Conservation (phyloP, 148 eudicot genomes). For the Heliosperma pusillum region DNA sequence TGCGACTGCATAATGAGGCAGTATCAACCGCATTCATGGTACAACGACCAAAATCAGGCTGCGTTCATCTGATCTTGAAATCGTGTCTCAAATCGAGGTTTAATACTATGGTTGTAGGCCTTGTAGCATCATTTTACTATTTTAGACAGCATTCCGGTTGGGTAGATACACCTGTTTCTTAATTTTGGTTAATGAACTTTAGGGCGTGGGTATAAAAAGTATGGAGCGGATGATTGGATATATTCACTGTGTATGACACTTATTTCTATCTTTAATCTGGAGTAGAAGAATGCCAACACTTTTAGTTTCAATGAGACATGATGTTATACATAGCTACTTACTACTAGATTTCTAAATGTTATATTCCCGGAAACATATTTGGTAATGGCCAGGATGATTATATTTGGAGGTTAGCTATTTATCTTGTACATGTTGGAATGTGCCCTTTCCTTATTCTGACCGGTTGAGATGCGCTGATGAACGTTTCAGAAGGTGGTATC, state of each 20-base stretch:
- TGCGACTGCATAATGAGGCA: too few species aligned
- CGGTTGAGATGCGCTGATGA: background rate
- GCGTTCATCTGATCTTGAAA: background rate
- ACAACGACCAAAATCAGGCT: too few species aligned
- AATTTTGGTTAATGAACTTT: background rate
- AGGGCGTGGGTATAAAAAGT: background rate
- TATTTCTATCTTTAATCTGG: too few species aligned
- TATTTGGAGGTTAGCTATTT: background rate
- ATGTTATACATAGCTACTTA: background rate
- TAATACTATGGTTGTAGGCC: too few species aligned
- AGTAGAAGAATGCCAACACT: too few species aligned
- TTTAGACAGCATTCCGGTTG: background rate
- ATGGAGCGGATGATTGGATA: background rate
- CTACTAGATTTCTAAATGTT: background rate
- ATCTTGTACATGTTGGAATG: background rate
- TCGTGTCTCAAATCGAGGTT: background rate
- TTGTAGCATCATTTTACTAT: too few species aligned
- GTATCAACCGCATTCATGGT: too few species aligned
- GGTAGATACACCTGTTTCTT: background rate
- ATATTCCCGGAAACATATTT: background rate
- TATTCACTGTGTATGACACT: background rate
- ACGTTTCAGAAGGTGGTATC: background rate
- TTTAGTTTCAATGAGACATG: background rate
- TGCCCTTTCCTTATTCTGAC: background rate
- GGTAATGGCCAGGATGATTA: background rate